Evolutionary conservation across 345 rosid genomes (phyloP).

Genomic region (Cochlearia excelsa): DNA sequence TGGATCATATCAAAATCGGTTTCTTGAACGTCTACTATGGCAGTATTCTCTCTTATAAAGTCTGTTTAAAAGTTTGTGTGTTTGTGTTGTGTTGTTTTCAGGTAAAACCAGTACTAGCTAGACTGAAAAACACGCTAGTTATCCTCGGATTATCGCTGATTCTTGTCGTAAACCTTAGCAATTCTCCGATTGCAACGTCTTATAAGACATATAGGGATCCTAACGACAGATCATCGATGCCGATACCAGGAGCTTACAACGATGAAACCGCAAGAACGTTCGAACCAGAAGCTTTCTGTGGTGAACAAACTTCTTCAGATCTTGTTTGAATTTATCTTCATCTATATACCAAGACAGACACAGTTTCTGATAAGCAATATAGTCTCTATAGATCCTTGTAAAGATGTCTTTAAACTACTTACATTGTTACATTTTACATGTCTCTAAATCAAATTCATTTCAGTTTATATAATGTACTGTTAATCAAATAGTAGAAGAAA

Average conservation of each 20-base stretch:
- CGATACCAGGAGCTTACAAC: slow-evolving; percentile 65
- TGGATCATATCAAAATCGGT: not conserved
- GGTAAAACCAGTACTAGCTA: slow-evolving; percentile 83
- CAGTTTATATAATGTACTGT: too few relatives aligned
- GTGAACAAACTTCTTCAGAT: slow-evolving; percentile 51
- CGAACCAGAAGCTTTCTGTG: slow-evolving; percentile 87
- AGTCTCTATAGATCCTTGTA: too few relatives aligned
- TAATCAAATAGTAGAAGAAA: too few relatives aligned
- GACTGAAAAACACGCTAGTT: slow-evolving; percentile 73
- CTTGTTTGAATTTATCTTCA: slow-evolving; percentile 27
- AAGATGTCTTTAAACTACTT: too few relatives aligned
- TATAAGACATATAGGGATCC: slow-evolving; percentile 33
- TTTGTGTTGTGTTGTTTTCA: slow-evolving; percentile 37
- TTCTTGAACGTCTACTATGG: not conserved
- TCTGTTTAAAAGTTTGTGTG: not conserved
- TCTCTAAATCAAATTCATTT: too few relatives aligned
- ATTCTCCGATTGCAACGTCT: slow-evolving; percentile 38
- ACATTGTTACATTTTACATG: too few relatives aligned
- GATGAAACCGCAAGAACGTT: slow-evolving; percentile 78
- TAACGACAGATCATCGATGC: slow-evolving; percentile 40
- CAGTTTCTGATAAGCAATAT: slow-evolving; percentile 13
- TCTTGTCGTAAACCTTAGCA: slow-evolving; percentile 52
- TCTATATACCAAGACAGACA: not conserved
- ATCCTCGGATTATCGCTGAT: slow-evolving; percentile 60
- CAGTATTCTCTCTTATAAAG: not conserved